These are phyloP conservation scores for Trametes cinnabarina DNA, from an alignment of 768 basidiomycete species.

Conservation along the genomic window DNA sequence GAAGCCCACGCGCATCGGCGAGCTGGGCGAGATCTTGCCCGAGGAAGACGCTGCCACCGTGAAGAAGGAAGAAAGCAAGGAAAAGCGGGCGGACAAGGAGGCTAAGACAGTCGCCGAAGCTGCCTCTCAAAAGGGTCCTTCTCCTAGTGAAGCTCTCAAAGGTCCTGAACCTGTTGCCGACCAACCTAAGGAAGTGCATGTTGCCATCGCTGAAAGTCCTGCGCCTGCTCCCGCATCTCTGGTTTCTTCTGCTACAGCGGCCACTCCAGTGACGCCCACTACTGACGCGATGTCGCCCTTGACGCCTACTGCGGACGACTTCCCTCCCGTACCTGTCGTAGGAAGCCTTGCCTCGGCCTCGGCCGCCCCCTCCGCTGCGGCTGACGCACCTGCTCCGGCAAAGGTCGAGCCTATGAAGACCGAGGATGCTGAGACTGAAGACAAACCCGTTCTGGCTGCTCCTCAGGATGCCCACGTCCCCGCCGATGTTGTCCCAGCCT, in stretches of 20 bases:
- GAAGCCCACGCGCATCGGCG: slow-evolving; percentile 48
- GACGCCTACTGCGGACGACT: slow-evolving; percentile 13
- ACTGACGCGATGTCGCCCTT: slow-evolving; percentile 7
- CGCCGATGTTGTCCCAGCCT: slow-evolving; percentile 9
- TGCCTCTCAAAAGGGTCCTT: no score
- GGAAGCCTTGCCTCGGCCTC: slow-evolving; percentile 16
- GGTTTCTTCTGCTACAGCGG: neutral
- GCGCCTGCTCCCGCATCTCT: neutral
- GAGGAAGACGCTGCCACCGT: slow-evolving; percentile 43
- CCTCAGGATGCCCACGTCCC: slow-evolving; percentile 14
- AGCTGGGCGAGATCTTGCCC: slow-evolving; percentile 67
- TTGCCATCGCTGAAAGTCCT: slow-evolving; percentile 3
- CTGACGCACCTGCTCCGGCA: neutral
- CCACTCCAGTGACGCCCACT: neutral
- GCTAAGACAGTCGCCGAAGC: neutral
- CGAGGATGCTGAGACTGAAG: slow-evolving; percentile 19
- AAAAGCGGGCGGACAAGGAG: neutral
- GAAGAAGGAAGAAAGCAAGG: slow-evolving; percentile 6
- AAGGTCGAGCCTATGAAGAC: slow-evolving; percentile 16
- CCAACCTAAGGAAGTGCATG: slow-evolving; percentile 13
- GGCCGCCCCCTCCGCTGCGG: slow-evolving; percentile 14
- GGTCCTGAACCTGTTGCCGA: neutral
- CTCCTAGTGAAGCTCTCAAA: neutral
- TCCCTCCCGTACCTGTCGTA: slow-evolving; percentile 22
- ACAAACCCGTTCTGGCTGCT: slow-evolving; percentile 13